Percentiles rank a stretch among this genome's conserved stretches.
Evolutionary conservation across 371 early-diverging fungal species (phyloP).

Genomic region (Mortierella sp.): DNA sequence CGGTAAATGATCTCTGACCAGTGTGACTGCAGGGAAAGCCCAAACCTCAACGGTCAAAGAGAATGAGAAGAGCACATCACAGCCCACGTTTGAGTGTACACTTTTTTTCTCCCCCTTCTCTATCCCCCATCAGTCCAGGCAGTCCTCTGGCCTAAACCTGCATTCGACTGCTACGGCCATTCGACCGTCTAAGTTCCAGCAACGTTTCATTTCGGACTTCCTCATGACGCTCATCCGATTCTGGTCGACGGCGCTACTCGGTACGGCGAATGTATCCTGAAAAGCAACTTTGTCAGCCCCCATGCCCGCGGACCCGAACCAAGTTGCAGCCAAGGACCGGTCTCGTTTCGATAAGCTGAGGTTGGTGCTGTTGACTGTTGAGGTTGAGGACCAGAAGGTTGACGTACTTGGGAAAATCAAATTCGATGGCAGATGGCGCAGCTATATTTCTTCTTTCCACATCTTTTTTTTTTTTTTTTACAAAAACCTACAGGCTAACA

Average conservation of each 20-base stretch:
- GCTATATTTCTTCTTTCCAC: too few relatives aligned
- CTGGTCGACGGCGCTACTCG: slow-evolving; percentile 15
- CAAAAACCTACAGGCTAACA: too few relatives aligned
- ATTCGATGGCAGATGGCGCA: too few relatives aligned
- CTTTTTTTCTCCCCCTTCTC: slow-evolving; percentile 31
- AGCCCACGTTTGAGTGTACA: too few relatives aligned
- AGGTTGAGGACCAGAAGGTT: slow-evolving; percentile 30
- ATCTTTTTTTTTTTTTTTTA: too few relatives aligned
- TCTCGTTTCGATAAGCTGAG: slow-evolving; percentile 11
- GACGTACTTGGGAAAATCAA: too few relatives aligned
- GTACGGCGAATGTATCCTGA: slow-evolving; percentile 23
- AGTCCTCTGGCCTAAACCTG: slow-evolving; percentile 39
- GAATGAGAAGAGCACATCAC: too few relatives aligned
- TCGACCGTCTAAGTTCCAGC: slow-evolving; percentile 24
- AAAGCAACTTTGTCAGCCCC: slow-evolving; percentile 23
- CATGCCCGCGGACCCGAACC: slow-evolving; percentile 25
- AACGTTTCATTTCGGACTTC: slow-evolving; percentile 22
- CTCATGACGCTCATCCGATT: slow-evolving; percentile 24
- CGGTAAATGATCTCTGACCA: too few relatives aligned
- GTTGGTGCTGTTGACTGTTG: neutral
- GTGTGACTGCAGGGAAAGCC: neutral
- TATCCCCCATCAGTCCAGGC: slow-evolving; percentile 15
- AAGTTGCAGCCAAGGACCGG: slow-evolving; percentile 17
- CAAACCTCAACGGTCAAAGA: too few relatives aligned
- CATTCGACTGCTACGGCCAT: too few relatives aligned